phyloP scores from a whole-genome alignment of 2,329 filamentous ascomycete genomes.

The Didymella sp. region DNA sequence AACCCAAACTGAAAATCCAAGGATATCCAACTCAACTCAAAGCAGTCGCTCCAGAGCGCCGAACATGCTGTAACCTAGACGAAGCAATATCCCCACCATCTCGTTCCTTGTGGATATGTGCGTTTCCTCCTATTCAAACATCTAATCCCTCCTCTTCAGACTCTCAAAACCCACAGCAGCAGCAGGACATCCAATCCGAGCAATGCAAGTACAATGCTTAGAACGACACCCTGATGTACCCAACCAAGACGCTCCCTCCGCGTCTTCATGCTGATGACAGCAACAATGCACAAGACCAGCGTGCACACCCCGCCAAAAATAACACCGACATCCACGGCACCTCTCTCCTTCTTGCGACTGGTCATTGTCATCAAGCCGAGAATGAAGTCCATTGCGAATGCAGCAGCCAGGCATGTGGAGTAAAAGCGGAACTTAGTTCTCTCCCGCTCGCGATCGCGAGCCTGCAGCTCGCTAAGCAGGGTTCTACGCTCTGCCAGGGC shows the following conservation, averaged over 20 bases:
- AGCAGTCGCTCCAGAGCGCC: constrained; percentile 11
- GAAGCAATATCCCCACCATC: not conserved
- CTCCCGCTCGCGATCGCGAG: constrained; percentile 43
- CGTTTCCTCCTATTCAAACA: not conserved
- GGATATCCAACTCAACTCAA: constrained; percentile 7
- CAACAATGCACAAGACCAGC: constrained; percentile 53
- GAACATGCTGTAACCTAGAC: constrained; percentile 6
- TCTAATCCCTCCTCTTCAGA: constrained; percentile 10
- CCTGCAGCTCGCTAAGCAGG: constrained; percentile 40
- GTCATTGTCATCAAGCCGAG: constrained; percentile 71
- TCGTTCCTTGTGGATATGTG: no score
- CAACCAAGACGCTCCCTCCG: constrained; percentile 40
- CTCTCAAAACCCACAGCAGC: constrained; percentile 40
- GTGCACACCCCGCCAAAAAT: constrained; percentile 73
- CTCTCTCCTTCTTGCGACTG: constrained; percentile 69
- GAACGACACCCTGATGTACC: constrained; percentile 42
- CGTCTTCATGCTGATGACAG: constrained; percentile 43
- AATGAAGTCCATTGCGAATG: constrained; percentile 69
- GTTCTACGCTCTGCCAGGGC: constrained; percentile 58
- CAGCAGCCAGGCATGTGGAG: constrained; percentile 63
- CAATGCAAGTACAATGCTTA: constrained; percentile 34
- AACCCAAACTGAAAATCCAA: not conserved
- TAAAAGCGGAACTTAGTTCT: constrained; percentile 48
- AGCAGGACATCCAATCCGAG: constrained; percentile 41
- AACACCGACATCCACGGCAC: constrained; percentile 77